Evolutionary conservation across 352 stramenopile genomes (phyloP), one percentile per base, ranked within the genome.

Genomic region (Albugo candida): DNA sequence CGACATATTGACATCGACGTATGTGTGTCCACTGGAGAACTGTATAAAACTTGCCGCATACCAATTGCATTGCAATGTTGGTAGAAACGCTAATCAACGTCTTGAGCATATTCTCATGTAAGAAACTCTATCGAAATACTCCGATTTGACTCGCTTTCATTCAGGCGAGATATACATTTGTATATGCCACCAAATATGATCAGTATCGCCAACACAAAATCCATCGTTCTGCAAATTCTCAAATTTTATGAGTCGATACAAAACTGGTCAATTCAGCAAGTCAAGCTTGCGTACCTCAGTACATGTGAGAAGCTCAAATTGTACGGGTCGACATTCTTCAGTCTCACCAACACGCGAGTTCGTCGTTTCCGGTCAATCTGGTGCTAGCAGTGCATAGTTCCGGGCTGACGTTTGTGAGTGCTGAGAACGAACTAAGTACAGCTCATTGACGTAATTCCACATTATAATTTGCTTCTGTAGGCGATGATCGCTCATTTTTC

Each of bases 291-390:
- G 19, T 88, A 88, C 39, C 54, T 91, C 35, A 63, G 71, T 49
- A 55, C 71, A n/a, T 78, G 78, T 38, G 64, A 66, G 41, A 55
- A 53, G 5, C 63, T 77, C 54, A 57, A 67, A 27, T 67, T 86
- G 43, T 88, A 85, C 48, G 75, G 75, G 11, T 71, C 71, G 31
- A 71, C 71, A 1, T 81, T 77, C 46, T 91, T 82, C 46, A 56
- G 65, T 4, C 66, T 68, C 19, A 55, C 65, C 45, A 81, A 81
- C 41, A 72, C 64, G 13, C 60, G 68, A 0, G 65, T 61, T 20
- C 54, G 57, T 5, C 42, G 55, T 13, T 55, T 13, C 72, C 77
- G 5, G 36, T 56, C 2, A 67, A 74, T 13, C 51, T 86, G 18
- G 63, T 83, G 24, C 42, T 91, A 11, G 70, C 68, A 8, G 62